These are phyloP conservation scores for Phoma sp. DNA, from an alignment of 2,329 filamentous ascomycete species.

Conservation along the genomic window DNA sequence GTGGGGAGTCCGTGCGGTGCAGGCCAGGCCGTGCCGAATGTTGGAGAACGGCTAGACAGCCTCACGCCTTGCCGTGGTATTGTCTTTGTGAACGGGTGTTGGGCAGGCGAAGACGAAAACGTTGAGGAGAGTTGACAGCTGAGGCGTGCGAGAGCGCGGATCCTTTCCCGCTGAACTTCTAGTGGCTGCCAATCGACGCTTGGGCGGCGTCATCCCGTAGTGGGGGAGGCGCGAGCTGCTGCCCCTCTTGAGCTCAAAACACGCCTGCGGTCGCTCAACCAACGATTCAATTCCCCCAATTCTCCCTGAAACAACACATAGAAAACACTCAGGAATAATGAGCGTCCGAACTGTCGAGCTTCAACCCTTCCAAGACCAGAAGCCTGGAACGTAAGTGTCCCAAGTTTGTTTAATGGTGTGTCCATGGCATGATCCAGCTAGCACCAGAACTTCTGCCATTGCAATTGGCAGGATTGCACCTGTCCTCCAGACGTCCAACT, in stretches of 20 bases:
- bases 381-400: conserved; percentile 91
- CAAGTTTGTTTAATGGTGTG: not conserved
- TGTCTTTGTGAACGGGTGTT: conserved; percentile 9
- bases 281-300: conserved; percentile 31
- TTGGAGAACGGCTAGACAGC: conserved; percentile 15
- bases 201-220: conserved; percentile 38
- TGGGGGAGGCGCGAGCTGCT: conserved; percentile 34
- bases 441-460: conserved; percentile 5
- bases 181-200: conserved; percentile 24
- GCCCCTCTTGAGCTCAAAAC: conserved; percentile 40
- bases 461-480: not conserved
- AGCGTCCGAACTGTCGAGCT: conserved; percentile 80
- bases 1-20: conserved; percentile 15
- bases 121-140: conserved; percentile 15
- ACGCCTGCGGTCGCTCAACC: conserved; percentile 29
- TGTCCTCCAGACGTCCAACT: conserved; percentile 28
- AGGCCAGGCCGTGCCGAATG: conserved; percentile 17
- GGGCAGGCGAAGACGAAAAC: conserved; percentile 14
- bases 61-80: conserved; percentile 17
- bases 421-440: conserved; percentile 3
- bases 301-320: conserved; percentile 31
- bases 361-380: conserved; percentile 92
- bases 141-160: conserved; percentile 9
- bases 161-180: conserved; percentile 22
- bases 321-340: conserved; percentile 56